These are phyloP conservation scores for Microbotryum lychnidis-dioicae DNA, from an alignment of 1,284 basidiomycete species.

Conservation along the genomic window DNA sequence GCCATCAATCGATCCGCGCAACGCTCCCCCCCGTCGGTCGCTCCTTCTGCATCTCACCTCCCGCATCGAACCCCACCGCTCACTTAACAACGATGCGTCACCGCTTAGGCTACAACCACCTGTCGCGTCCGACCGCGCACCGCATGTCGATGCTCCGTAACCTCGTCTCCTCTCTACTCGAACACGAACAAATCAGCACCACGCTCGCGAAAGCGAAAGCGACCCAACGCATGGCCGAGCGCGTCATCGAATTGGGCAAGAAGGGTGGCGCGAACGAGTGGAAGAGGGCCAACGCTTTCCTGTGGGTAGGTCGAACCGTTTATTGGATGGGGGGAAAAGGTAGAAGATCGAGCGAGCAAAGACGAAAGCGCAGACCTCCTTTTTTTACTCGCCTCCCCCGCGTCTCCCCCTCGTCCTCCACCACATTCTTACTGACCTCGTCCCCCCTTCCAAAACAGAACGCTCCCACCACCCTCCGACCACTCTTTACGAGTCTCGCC, in stretches of 20 bases:
- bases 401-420: neutral
- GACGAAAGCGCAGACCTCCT: too few species aligned
- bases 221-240: conserved; percentile 82
- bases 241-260: conserved; percentile 87
- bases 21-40: too few species aligned
- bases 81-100: conserved; percentile 14
- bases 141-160: conserved; percentile 51
- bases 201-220: conserved; percentile 94
- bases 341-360: too few species aligned
- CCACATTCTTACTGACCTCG: too few species aligned
- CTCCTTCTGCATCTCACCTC: too few species aligned
- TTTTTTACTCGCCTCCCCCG: too few species aligned
- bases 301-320: conserved; percentile 46
- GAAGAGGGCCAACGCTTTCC: conserved; percentile 45
- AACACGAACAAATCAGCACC: conserved; percentile 94
- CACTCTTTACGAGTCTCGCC: conserved; percentile 72
- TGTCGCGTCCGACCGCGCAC: conserved; percentile 30
- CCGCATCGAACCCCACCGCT: too few species aligned
- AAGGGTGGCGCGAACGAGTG: conserved; percentile 45
- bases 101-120: conserved; percentile 17
- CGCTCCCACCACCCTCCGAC: conserved; percentile 49
- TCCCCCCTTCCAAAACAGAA: conserved; percentile 24
- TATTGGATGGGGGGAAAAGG: too few species aligned
- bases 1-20: too few species aligned
- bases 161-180: conserved; percentile 84